Base-by-base conservation (phyloP, 2,329 filamentous ascomycete genomes). In the Exophiala xenobiotica region DNA sequence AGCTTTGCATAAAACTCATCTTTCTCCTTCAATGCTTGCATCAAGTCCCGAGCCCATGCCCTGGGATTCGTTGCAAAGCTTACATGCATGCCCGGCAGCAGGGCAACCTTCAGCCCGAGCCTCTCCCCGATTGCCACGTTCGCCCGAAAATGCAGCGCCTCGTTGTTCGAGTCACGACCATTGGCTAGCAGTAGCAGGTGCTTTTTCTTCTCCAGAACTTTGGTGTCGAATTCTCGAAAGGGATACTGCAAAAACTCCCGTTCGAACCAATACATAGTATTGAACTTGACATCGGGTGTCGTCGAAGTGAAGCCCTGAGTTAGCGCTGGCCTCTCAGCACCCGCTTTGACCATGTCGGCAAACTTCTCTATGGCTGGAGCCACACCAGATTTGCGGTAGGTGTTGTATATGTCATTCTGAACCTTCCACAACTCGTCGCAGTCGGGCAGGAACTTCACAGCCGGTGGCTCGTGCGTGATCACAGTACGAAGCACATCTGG, bases 251-350 rank as follows among this genome's bases (percentile, higher is more conserved):
- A 20, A 9, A 44, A 9, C 27, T 44, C 41, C 14, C 41, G 18
- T 24, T 44, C 41, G n/a, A 44, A 44, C 41, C 41, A 29, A 14
- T 44, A 44, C 8, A 44, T 29, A 7, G 23, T 19, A 8, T 44
- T 44, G 14, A 19, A 12, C 12, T n/a, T 27, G 22, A 44, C 24
- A 16, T 27, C 27, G 11, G 41, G 41, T 29, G 14, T 19, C 8
- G 24, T 14, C 18, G 18, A 23, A 9, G 24, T 16, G 18, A 33
- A 19, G 6, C 41, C 24, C 16, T 12, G 18, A 4, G 19, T 24
- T 9, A 44, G 27, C 11, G 22, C 41, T 22, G 22, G 4, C 20
- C 38, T 24, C 8, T 40, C 38, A 6, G 9, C 20, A 1, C 19
- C 22, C 16, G 41, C 41, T 24, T 44, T 29, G 24, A 33, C 29